These are phyloP conservation scores for Takashimella koratensis DNA, from an alignment of 1,284 basidiomycete species.

Conservation along the genomic window DNA sequence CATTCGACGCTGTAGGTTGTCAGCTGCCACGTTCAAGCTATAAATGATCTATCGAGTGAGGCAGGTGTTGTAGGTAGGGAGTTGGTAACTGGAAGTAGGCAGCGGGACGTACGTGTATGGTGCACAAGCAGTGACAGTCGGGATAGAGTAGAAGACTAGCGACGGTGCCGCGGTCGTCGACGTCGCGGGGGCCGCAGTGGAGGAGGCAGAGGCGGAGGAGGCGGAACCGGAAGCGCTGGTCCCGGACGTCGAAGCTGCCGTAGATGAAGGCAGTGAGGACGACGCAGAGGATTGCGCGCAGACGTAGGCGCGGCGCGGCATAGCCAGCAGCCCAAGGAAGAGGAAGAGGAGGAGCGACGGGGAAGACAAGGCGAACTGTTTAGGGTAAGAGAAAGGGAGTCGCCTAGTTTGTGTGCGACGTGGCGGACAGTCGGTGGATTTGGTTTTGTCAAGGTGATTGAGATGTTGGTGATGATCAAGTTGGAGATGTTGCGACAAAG, in stretches of 20 bases:
- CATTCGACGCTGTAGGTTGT: constrained; percentile 20
- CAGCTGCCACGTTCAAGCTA: not conserved
- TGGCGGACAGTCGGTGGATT: not conserved
- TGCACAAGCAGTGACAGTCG: constrained; percentile 22
- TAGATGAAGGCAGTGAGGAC: not conserved
- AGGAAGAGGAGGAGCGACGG: not conserved
- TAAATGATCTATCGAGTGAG: not conserved
- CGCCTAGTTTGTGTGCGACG: too few species aligned
- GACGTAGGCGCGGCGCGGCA: not conserved
- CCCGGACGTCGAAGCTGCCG: not conserved
- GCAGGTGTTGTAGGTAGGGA: too few species aligned
- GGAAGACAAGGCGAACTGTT: not conserved
- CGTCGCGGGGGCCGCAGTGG: not conserved
- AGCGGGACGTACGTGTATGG: constrained; percentile 11
- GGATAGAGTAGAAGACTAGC: constrained; percentile 8
- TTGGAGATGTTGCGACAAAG: not conserved
- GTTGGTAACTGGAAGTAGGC: too few species aligned
- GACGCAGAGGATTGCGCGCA: not conserved
- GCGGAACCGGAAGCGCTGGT: not conserved
- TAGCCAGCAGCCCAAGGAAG: not conserved
- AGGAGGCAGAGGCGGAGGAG: not conserved
- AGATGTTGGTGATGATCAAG: not conserved
- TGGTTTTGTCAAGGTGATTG: not conserved
- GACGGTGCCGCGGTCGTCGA: constrained; percentile 8
- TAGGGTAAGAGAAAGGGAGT: not conserved